Conservation (phyloP, 345 rosid species). For the Triadica sebifera region DNA sequence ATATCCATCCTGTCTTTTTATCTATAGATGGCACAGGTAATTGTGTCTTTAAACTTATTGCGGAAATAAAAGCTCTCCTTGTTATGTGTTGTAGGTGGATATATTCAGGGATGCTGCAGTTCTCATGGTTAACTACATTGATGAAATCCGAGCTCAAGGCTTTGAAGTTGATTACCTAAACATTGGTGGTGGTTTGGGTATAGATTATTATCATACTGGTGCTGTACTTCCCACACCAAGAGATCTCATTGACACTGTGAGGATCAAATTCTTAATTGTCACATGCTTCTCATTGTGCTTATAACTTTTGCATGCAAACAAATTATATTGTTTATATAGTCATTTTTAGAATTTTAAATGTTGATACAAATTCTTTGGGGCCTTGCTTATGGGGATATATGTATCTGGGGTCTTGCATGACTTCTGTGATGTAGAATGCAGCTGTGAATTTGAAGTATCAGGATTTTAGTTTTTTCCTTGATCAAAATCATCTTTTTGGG, state of each 20-base stretch:
- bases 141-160: constrained; percentile 82
- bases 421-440: neutral
- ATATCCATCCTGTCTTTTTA: neutral
- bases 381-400: neutral
- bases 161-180: constrained; percentile 83
- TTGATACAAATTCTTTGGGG: neutral
- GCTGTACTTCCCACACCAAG: constrained; percentile 88
- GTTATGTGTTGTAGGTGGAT: constrained; percentile 63
- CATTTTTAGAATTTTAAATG: neutral
- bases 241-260: constrained; percentile 92
- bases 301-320: neutral
- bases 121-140: constrained; percentile 86
- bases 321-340: neutral
- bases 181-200: constrained; percentile 98
- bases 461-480: neutral
- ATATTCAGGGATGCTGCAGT: constrained; percentile 93
- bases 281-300: neutral
- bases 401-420: neutral
- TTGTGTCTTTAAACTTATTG: neutral
- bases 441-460: constrained; percentile 5
- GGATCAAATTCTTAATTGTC: constrained; percentile 24
- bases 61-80: neutral
- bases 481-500: neutral
- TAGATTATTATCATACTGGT: constrained; percentile 82
- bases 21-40: neutral